Percentiles rank a stretch among this genome's conserved stretches.
Conservation (phyloP, 345 rosid species). For the Populus tremula region DNA sequence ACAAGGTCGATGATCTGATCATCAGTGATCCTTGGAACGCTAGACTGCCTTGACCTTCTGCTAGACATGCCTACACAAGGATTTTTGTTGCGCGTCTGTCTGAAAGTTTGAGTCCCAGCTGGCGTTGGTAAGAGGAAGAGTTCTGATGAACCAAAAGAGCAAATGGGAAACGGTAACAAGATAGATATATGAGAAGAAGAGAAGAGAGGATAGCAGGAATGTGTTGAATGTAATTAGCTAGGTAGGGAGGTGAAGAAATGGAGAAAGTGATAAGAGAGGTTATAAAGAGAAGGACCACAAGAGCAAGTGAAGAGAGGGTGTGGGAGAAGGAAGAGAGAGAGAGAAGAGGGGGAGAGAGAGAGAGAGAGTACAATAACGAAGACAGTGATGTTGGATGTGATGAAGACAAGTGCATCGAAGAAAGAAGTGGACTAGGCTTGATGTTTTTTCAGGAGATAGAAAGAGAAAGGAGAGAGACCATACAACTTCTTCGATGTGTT, state of each 20-base stretch:
- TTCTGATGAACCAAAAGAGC: background rate
- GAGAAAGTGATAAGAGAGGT: conserved; percentile 45
- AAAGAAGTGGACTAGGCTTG: conserved; percentile 41
- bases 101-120: background rate
- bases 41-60: conserved; percentile 81
- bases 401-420: conserved; percentile 75
- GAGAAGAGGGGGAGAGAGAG: conserved; percentile 23
- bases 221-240: conserved; percentile 9
- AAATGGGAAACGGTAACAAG: conserved; percentile 1
- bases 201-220: conserved; percentile 8
- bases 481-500: conserved; percentile 27
- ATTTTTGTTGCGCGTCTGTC: too few species aligned
- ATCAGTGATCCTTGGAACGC: conserved; percentile 74
- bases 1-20: conserved; percentile 89
- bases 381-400: conserved; percentile 73
- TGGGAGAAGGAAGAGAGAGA: conserved; percentile 5
- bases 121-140: background rate
- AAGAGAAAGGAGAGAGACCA: conserved; percentile 13
- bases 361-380: conserved; percentile 35
- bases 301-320: conserved; percentile 18
- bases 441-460: conserved; percentile 5
- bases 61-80: conserved; percentile 51
- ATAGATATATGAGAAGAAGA: background rate
- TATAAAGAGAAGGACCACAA: conserved; percentile 79
- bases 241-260: conserved; percentile 38